Conservation (phyloP, 805 yeast genomes). For the Soucietia sequanensis region DNA sequence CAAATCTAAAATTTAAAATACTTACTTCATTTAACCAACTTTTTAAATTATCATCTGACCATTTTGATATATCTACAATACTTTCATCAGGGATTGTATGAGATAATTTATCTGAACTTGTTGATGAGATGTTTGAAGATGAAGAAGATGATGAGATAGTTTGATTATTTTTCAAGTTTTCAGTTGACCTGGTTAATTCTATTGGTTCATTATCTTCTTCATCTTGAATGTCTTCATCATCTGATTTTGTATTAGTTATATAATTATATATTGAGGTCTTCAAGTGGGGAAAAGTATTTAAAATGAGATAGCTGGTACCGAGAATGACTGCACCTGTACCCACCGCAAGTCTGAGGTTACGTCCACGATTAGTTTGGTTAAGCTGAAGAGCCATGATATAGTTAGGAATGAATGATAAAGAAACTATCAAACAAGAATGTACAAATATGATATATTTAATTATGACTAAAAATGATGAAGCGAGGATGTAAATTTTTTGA, state of each 20-base stretch:
- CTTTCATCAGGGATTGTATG: conserved; percentile 7
- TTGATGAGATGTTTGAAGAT: no score
- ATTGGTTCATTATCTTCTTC: conserved; percentile 23
- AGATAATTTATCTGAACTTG: no score
- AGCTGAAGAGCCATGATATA: conserved; percentile 19
- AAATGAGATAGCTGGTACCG: conserved; percentile 41
- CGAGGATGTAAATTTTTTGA: no score
- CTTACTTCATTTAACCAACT: conserved; percentile 40
- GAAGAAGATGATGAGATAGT: conserved; percentile 1
- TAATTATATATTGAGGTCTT: conserved; percentile 22
- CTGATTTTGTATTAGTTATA: conserved; percentile 18
- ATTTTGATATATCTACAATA: conserved; percentile 27
- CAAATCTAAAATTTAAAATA: conserved; percentile 8
- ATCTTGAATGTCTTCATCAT: conserved; percentile 10
- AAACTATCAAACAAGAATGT: no score
- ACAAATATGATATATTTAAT: no score
- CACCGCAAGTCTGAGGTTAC: conserved; percentile 15
- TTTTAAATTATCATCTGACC: conserved; percentile 37
- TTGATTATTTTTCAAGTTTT: background rate
- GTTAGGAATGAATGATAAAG: no score
- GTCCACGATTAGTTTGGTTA: conserved; percentile 6
- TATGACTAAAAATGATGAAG: no score
- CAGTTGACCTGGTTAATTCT: conserved; percentile 10
- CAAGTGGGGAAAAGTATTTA: conserved; percentile 53
- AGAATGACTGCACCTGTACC: conserved; percentile 41